Evolutionary conservation across 2,329 filamentous ascomycete genomes (phyloP).

Genomic region (Penicillium sp.): DNA sequence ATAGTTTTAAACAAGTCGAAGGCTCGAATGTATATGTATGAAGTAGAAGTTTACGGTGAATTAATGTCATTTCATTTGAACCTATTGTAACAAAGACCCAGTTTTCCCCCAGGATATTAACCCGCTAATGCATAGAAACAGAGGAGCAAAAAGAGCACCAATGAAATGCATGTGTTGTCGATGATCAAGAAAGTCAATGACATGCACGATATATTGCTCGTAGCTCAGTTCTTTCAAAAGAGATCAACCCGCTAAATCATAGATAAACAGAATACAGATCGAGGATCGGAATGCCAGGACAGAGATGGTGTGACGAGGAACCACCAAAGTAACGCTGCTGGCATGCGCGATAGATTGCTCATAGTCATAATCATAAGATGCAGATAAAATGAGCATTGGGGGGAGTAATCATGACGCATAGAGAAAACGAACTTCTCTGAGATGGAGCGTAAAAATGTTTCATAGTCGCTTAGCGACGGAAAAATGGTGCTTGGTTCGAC

Average conservation of each 20-base stretch:
- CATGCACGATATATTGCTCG: not conserved
- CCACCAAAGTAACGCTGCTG: not conserved
- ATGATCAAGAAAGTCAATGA: not conserved
- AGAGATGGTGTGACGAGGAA: not conserved
- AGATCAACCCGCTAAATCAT: conserved; percentile 4
- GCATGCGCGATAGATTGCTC: not conserved
- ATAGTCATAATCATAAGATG: conserved; percentile 18
- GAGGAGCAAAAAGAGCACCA: not conserved
- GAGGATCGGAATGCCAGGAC: not conserved
- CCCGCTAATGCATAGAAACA: conserved; percentile 5
- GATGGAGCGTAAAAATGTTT: conserved; percentile 7
- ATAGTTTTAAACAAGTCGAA: not conserved
- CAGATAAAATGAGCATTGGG: not conserved
- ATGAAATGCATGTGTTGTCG: not conserved
- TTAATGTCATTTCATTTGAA: not conserved
- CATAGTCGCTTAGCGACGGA: conserved; percentile 36
- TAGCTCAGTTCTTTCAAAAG: not conserved
- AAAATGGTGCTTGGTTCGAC: conserved; percentile 44
- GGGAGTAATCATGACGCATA: not conserved
- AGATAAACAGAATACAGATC: not conserved
- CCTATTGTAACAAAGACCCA: not conserved
- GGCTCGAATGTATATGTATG: not conserved
- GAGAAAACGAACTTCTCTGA: not conserved
- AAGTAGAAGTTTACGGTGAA: not conserved
- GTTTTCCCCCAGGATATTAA: not conserved